Base-by-base conservation (phyloP, 805 yeast species). In the Wickerhamiella shivajii region DNA sequence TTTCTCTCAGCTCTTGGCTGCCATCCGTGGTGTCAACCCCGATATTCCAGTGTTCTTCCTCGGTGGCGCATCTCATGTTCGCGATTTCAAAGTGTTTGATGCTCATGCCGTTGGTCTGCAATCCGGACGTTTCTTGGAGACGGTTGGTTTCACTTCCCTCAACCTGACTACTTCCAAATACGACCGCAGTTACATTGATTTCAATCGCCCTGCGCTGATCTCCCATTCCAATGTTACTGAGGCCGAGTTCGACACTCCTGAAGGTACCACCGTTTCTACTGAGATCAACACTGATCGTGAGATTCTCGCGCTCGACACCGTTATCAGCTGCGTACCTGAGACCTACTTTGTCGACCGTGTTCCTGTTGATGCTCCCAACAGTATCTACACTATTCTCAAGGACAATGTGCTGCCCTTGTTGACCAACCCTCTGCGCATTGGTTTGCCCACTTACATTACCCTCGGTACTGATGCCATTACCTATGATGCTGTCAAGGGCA, bases 1-100 rank as follows among this genome's bases (percentile, higher is more conserved):
- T 46, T 50, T 71, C 42, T 49, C 50, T 34, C 37, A 53, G 5
- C 51, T 75, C 20, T 73, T 73, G 41, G 30, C 44, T 0, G 49
- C 49, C 5, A 51, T 84, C 14, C 65, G 96, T 38, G 39, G 48
- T 11, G 59, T 53, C 20, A 78, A 70, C 49, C 81, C 85, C 6
- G 51, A 61, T 23, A 63, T 66, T 0, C 60, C 71, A 1, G 77
- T 85, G 31, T 90, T 80, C 49, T 77, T 79, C 52, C 77, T 85
- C 55, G 96, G 95, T 2, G 96, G 95, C 2, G 96, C 84, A 56
- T 76, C 93, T 24, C 96, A 85, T 50, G 71, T 85, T 13, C 64
- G 96, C 42, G 96, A 85, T 55, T 84, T 77, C 51, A 64, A 67
- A 5, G 59, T 70, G 3, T 61, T 71, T 39, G 96, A 85, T 49